Conservation (phyloP, 2,329 filamentous ascomycete species). For the Scedosporium apiospermum region DNA sequence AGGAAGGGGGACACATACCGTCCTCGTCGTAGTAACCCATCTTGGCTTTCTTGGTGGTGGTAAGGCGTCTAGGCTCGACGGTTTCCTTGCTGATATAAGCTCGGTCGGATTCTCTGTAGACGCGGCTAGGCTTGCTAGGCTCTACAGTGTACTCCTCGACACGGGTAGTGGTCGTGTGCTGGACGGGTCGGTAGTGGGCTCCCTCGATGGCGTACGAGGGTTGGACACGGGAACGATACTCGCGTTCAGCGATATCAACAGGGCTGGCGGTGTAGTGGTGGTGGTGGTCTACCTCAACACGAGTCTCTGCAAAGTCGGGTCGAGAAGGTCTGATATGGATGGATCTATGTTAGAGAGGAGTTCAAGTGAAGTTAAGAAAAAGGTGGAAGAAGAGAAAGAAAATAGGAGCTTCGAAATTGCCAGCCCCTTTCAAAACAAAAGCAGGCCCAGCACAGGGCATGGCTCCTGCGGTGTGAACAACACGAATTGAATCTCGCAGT, state of each 20-base stretch:
- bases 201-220: conserved; percentile 31
- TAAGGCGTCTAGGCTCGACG: conserved; percentile 42
- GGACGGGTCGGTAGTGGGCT: conserved; percentile 21
- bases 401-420: conserved; percentile 1
- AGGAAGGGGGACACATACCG: conserved; percentile 30
- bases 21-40: conserved; percentile 60
- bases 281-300: conserved; percentile 54
- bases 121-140: conserved; percentile 28
- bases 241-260: conserved; percentile 56
- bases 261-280: conserved; percentile 36
- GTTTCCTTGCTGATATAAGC: conserved; percentile 55
- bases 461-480: conserved; percentile 4
- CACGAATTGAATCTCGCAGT: conserved; percentile 1
- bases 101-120: conserved; percentile 39
- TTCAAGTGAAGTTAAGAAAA: conserved; percentile 13
- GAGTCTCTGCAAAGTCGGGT: conserved; percentile 49
- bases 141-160: conserved; percentile 30
- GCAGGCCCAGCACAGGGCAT: background rate
- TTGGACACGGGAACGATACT: conserved; percentile 54
- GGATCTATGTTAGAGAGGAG: conserved; percentile 19
- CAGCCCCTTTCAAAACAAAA: conserved; percentile 7
- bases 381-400: conserved; percentile 7
- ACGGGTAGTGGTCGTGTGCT: conserved; percentile 14
- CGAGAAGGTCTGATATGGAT: conserved; percentile 16
- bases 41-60: conserved; percentile 38